phyloP scores from a whole-genome alignment of 192 early-diverging fungal species.

The Podila verticillata region DNA sequence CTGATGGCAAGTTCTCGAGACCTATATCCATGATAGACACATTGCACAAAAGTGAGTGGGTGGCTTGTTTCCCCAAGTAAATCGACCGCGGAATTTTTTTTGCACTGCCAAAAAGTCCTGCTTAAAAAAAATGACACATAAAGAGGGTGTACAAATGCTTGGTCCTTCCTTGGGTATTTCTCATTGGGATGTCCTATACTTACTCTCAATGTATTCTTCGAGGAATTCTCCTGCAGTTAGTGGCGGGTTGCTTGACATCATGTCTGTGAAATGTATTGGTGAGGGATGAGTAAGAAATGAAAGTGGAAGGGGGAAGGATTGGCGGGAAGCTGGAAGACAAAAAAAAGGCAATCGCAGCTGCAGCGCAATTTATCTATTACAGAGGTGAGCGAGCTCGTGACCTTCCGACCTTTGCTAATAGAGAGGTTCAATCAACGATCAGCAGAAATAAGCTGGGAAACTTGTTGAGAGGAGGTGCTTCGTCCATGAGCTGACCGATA shows the following conservation, averaged over 20 bases:
- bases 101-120: not conserved
- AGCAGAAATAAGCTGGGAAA: no score
- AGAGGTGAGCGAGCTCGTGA: no score
- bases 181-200: not conserved
- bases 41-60: no score
- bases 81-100: constrained; percentile 1
- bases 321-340: not conserved
- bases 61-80: not conserved
- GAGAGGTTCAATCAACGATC: no score
- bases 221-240: constrained; percentile 58
- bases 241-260: constrained; percentile 39
- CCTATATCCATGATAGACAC: constrained; percentile 22
- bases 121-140: no score
- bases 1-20: constrained; percentile 62
- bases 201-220: constrained; percentile 68
- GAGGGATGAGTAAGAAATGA: not conserved
- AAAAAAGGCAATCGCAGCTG: not conserved
- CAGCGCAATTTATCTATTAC: no score
- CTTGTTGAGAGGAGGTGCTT: no score
- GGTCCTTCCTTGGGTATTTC: no score
- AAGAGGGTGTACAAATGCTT: no score
- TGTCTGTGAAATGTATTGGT: not conserved
- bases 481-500: no score
- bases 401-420: no score
- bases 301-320: not conserved